Evolutionary conservation across 1,284 basidiomycete genomes (phyloP).

Genomic region (Irpex lacteus): DNA sequence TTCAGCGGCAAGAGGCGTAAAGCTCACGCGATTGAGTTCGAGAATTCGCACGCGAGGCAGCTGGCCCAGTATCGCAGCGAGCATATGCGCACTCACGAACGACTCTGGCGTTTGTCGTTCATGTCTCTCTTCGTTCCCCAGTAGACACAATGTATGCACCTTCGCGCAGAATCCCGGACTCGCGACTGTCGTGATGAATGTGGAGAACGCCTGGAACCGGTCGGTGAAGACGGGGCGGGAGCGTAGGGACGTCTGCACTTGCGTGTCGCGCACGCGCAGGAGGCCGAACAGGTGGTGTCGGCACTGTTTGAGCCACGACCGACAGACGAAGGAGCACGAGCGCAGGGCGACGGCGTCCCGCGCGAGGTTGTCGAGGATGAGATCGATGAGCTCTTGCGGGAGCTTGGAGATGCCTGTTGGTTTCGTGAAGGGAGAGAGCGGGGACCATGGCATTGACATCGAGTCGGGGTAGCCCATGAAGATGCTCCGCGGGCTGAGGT

Average conservation of each 20-base stretch:
- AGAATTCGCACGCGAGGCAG: slow-evolving; percentile 1
- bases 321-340: slow-evolving; percentile 4
- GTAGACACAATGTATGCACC: slow-evolving; percentile 2
- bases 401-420: slow-evolving; percentile 13
- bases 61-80: neutral
- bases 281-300: slow-evolving; percentile 5
- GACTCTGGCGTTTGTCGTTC: neutral
- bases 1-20: neutral
- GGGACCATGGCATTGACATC: too few species aligned
- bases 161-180: slow-evolving; percentile 3
- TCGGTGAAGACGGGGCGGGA: neutral
- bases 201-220: slow-evolving; percentile 3
- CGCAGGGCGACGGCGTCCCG: slow-evolving; percentile 4
- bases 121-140: slow-evolving; percentile 2
- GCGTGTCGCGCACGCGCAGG: slow-evolving; percentile 2
- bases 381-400: slow-evolving; percentile 13
- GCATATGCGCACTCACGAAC: neutral
- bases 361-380: slow-evolving; percentile 12
- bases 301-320: slow-evolving; percentile 2
- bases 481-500: neutral
- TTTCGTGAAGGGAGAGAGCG: too few species aligned
- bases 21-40: slow-evolving; percentile 2
- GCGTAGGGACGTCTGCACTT: neutral
- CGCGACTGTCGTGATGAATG: slow-evolving; percentile 3
- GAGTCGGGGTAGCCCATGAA: neutral